Evolutionary conservation across 768 basidiomycete species (phyloP).

Genomic region (Suillus occidentalis): DNA sequence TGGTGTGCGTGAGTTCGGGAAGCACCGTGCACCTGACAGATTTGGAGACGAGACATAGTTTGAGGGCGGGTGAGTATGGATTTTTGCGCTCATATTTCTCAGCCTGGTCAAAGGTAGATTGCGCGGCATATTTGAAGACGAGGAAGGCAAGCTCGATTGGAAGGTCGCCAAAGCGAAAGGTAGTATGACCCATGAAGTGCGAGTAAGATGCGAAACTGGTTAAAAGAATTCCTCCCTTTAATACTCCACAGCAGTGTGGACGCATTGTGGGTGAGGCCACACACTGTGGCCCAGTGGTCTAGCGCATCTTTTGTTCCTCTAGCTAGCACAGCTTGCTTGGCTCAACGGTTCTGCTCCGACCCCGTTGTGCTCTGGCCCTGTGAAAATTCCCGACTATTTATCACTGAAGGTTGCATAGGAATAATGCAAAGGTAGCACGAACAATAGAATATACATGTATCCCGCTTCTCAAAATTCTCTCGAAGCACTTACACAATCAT

Average conservation of each 20-base stretch:
- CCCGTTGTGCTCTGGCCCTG: not conserved
- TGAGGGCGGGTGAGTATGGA: conserved; percentile 25
- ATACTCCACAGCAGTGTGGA: not conserved
- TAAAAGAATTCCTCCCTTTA: not conserved
- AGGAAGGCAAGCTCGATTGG: conserved; percentile 37
- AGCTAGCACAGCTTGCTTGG: not conserved
- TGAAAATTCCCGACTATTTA: too few species aligned
- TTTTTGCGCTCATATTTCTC: not conserved
- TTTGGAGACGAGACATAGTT: conserved; percentile 36
- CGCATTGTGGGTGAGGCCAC: conserved; percentile 10
- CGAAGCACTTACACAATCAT: too few species aligned
- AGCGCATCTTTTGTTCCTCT: not conserved
- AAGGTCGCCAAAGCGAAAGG: conserved; percentile 24
- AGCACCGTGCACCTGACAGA: conserved; percentile 34
- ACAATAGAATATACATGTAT: not conserved
- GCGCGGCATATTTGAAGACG: conserved; percentile 32
- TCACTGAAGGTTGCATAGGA: not conserved
- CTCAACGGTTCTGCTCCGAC: not conserved
- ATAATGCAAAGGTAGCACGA: not conserved
- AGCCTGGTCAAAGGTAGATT: conserved; percentile 17
- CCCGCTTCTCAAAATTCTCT: too few species aligned
- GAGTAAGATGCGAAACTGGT: not conserved
- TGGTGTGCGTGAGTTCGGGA: conserved; percentile 17
- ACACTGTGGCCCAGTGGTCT: not conserved
- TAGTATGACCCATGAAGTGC: not conserved